Evolutionary conservation across 2,329 filamentous ascomycete species (phyloP).

Genomic region (Chrysoporthe deuterocubensis): DNA sequence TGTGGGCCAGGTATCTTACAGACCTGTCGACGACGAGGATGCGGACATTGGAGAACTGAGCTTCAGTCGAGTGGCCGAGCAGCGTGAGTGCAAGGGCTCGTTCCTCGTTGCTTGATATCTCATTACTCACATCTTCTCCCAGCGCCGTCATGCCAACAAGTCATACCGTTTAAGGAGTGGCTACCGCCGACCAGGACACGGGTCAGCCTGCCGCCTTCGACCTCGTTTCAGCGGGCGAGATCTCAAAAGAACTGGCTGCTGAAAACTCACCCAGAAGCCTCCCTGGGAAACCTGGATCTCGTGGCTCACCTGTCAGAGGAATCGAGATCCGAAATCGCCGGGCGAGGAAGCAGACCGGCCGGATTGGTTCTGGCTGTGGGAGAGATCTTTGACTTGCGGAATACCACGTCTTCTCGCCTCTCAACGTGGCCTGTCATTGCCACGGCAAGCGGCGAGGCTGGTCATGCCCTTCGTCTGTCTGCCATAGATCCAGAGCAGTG

Average conservation of each 20-base stretch:
- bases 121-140: conserved; percentile 11
- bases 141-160: conserved; percentile 29
- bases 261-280: conserved; percentile 55
- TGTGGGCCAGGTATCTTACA: conserved; percentile 54
- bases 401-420: conserved; percentile 30
- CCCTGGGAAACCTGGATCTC: conserved; percentile 41
- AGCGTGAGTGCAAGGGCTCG: conserved; percentile 33
- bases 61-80: conserved; percentile 37
- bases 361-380: conserved; percentile 58
- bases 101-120: neutral
- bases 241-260: conserved; percentile 55
- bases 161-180: conserved; percentile 36
- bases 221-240: conserved; percentile 34
- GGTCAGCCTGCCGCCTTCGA: neutral
- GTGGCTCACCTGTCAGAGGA: conserved; percentile 17
- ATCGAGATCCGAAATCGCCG: conserved; percentile 7
- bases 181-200: conserved; percentile 31
- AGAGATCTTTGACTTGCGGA: conserved; percentile 50
- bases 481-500: conserved; percentile 54
- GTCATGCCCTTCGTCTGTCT: conserved; percentile 61
- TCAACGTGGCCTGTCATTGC: conserved; percentile 46
- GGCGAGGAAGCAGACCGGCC: conserved; percentile 33
- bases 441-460: conserved; percentile 58
- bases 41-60: conserved; percentile 43
- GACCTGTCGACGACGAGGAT: conserved; percentile 36